A percentile compares a stretch with the other conserved stretches of the same genome.
phyloP scores from a whole-genome alignment of 2,329 filamentous ascomycete species.

The Hortaea werneckii region DNA sequence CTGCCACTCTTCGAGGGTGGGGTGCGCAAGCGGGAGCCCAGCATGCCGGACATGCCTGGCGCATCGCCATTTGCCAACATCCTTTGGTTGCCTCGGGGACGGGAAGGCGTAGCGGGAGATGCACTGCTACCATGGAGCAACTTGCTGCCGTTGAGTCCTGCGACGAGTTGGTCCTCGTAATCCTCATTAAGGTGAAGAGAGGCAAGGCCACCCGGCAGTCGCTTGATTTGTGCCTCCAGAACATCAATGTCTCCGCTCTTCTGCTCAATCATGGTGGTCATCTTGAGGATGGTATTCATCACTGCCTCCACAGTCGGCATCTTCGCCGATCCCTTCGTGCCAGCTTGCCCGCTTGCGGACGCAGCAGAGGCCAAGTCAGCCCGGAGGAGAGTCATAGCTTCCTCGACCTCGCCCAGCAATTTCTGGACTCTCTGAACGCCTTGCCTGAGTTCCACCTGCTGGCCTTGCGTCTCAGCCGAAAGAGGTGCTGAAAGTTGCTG shows the following conservation, averaged over 20 bases:
- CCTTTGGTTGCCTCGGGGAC: slow-evolving; percentile 10
- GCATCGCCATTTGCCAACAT: slow-evolving; percentile 23
- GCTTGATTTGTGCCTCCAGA: slow-evolving; percentile 76
- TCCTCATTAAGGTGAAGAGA: slow-evolving; percentile 20
- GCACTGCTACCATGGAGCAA: slow-evolving; percentile 13
- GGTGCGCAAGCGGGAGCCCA: slow-evolving; percentile 19
- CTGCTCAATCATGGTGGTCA: slow-evolving; percentile 87
- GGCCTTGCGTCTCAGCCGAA: slow-evolving; percentile 70
- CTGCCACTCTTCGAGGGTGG: slow-evolving; percentile 18
- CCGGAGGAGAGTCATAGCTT: slow-evolving; percentile 66
- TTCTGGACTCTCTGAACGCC: slow-evolving; percentile 66
- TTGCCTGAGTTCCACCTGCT: slow-evolving; percentile 73
- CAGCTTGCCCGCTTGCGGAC: slow-evolving; percentile 19
- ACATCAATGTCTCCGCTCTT: slow-evolving; percentile 85
- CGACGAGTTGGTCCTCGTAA: slow-evolving; percentile 25
- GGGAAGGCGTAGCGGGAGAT: slow-evolving; percentile 30
- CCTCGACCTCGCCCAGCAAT: slow-evolving; percentile 67
- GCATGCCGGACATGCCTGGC: slow-evolving; percentile 27
- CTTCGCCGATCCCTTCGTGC: slow-evolving; percentile 25
- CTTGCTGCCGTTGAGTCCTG: slow-evolving; percentile 17
- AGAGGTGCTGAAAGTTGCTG: slow-evolving; percentile 60
- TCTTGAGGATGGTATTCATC: slow-evolving; percentile 79
- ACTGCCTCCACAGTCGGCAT: slow-evolving; percentile 86
- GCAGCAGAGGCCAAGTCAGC: slow-evolving; percentile 58
- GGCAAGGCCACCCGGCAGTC: slow-evolving; percentile 37